Base-by-base conservation (phyloP, 2,329 filamentous ascomycete species). In the Ceratocystis huliohia region DNA sequence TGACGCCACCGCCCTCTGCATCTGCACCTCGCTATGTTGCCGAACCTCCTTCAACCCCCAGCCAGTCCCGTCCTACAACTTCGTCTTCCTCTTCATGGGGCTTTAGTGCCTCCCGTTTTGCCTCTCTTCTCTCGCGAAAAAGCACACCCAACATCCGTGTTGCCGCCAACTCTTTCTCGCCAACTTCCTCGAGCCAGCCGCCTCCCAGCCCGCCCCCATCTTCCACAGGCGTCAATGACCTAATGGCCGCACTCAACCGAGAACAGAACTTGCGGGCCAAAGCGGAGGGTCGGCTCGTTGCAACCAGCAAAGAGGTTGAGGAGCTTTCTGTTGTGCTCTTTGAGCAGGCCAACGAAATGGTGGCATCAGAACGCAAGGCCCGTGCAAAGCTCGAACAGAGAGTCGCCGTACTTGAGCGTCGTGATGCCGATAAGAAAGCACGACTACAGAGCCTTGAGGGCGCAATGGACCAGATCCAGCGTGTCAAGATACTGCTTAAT, bases 321-420 rank as follows among this genome's bases (percentile, higher is more conserved):
- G 89, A 94, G 76, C 78, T 94, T 69, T 89, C 83, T 72, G 87
- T 83, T 22, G 82, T 82, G 63, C 77, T 94, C 65, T 94, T 94
- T 74, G 85, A 89, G 76, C 86, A 92, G 77, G 89, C 89, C 64
- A 94, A 94, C 74, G 85, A 91, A 76, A 94, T 94, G 89, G 89
- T 94, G 22, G 88, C 89, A 1, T 79, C 82, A 20, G 89, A 94
- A 78, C 79, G 89, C 56, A 81, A 84, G 66, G 87, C 87, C 44
- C 78, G 88, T 67, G 88, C 87, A 5, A 83, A 81, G 72, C 79
- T 94, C 28, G 88, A 91, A 76, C 84, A 88, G 73, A 78, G 88
- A 48, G 81, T 94, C 6, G 81, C 79, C 67, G 79, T 85, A 71
- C 76, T 94, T 25, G 88, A 92, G 76, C 77, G 80, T 71, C 78